Percentiles rank a stretch among this genome's conserved stretches.
These are phyloP conservation scores for Penicillium egyptiacum DNA, from an alignment of 495 filamentous ascomycete genomes.

Conservation along the genomic window DNA sequence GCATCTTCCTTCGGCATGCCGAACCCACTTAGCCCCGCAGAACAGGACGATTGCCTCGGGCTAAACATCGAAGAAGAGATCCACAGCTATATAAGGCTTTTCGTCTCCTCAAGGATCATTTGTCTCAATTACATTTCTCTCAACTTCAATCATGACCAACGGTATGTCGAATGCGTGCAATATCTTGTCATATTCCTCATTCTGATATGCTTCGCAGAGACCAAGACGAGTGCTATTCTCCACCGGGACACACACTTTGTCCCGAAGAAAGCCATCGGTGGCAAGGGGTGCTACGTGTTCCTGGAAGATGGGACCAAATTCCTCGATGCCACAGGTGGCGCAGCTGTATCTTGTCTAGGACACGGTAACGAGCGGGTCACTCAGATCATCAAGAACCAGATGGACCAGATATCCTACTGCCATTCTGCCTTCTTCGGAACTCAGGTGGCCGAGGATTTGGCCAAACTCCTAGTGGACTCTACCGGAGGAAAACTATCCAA, in stretches of 20 bases:
- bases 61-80: constrained; percentile 3
- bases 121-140: not conserved
- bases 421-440: constrained; percentile 55
- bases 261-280: constrained; percentile 43
- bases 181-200: not conserved
- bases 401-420: constrained; percentile 52
- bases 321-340: constrained; percentile 59
- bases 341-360: constrained; percentile 52
- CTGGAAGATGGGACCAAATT: constrained; percentile 62
- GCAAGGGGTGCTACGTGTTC: constrained; percentile 46
- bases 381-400: constrained; percentile 50
- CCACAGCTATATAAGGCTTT: constrained; percentile 13
- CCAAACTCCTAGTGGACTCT: constrained; percentile 42
- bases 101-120: constrained; percentile 2
- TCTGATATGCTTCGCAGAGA: constrained; percentile 11
- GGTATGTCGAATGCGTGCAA: constrained; percentile 4
- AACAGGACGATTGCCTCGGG: constrained; percentile 23
- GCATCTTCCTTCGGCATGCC: constrained; percentile 37
- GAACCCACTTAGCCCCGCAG: constrained; percentile 27
- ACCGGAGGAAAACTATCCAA: constrained; percentile 48
- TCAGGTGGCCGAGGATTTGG: constrained; percentile 47
- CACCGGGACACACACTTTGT: constrained; percentile 43
- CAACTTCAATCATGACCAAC: not conserved
- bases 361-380: constrained; percentile 48
- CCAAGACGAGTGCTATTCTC: constrained; percentile 38